Percentiles rank a stretch among this genome's conserved stretches.
Conservation (phyloP, 306 rosid genomes). For the Rosa persica region DNA sequence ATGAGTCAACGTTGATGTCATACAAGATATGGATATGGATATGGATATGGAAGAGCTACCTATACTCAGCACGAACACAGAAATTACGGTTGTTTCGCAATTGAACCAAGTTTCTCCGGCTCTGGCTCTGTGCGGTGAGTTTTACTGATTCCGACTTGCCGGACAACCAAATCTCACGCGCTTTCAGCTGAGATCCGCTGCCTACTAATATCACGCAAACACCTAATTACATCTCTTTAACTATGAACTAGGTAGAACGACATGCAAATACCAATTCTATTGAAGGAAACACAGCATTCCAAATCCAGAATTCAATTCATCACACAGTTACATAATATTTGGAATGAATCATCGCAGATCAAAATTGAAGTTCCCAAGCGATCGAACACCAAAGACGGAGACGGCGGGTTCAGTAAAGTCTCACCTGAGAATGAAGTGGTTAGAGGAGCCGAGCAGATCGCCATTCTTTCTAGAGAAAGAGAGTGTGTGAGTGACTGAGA, state of each 20-base stretch:
- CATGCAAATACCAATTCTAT: not conserved
- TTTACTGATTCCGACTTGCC: conserved; percentile 46
- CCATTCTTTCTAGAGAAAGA: conserved; percentile 34
- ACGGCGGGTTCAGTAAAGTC: conserved; percentile 3
- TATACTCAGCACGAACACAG: conserved; percentile 60
- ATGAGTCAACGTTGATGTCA: not conserved
- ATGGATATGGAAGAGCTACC: conserved; percentile 32
- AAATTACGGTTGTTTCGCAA: conserved; percentile 40
- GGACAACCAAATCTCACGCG: conserved; percentile 48
- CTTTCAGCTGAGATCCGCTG: conserved; percentile 56
- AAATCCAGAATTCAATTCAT: not conserved
- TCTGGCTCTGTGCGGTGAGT: conserved; percentile 35
- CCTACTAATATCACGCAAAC: conserved; percentile 15
- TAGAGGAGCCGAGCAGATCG: conserved; percentile 53
- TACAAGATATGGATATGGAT: not conserved
- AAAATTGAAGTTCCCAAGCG: no score
- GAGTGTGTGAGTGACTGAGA: not conserved
- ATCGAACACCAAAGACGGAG: no score
- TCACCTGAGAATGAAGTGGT: conserved; percentile 19
- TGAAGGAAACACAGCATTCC: not conserved
- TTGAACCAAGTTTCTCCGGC: conserved; percentile 44
- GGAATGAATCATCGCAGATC: not conserved
- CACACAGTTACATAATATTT: not conserved
- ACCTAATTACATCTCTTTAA: not conserved
- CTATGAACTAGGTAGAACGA: not conserved